A percentile compares a stretch with the other conserved stretches of the same genome.
phyloP scores from a whole-genome alignment of 305 asterid species.

The Fraxinus angustifolia region DNA sequence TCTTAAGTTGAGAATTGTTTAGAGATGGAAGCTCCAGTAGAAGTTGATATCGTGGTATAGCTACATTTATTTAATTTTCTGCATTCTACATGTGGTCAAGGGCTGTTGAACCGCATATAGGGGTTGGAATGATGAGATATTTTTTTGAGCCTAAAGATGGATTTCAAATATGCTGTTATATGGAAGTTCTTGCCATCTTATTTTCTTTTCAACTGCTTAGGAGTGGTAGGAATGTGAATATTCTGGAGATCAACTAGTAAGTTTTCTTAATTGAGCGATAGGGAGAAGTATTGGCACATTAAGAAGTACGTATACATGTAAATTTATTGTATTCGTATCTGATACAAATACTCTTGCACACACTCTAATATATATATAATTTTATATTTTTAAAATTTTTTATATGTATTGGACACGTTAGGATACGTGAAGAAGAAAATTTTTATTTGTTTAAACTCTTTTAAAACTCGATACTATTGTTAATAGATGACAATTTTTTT shows the following conservation, averaged over 20 bases:
- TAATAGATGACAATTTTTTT: no score
- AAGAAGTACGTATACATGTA: no score
- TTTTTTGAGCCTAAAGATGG: background rate
- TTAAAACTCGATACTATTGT: no score
- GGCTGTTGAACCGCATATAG: background rate
- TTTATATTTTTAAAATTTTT: no score
- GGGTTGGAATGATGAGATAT: background rate
- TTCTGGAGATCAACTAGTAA: background rate
- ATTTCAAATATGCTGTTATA: background rate
- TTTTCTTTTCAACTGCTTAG: background rate
- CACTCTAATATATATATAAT: no score
- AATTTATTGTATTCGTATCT: no score
- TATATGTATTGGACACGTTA: no score
- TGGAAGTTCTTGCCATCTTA: background rate
- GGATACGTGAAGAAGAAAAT: no score
- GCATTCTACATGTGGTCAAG: background rate
- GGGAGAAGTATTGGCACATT: background rate
- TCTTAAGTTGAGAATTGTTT: background rate
- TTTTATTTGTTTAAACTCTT: no score
- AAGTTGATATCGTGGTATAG: background rate
- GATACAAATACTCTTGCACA: no score
- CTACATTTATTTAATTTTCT: background rate
- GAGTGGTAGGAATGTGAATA: background rate
- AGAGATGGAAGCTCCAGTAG: background rate
- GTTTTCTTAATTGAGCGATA: background rate